Percentiles rank a stretch among this genome's conserved stretches.
Conservation (phyloP, 2,329 filamentous ascomycete species). For the Hymenoscyphus linearis region DNA sequence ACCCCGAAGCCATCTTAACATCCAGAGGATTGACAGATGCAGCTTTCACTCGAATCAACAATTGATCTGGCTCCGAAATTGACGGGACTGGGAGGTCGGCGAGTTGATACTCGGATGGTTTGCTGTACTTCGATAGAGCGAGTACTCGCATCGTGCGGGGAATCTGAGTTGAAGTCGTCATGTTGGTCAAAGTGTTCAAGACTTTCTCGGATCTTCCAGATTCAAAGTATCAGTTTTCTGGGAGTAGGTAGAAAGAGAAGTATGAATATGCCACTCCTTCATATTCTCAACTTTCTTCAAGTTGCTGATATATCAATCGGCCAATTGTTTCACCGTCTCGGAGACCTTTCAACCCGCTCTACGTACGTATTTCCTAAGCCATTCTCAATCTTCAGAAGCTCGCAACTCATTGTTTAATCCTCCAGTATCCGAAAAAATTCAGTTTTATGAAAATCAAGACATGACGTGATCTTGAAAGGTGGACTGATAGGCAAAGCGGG, state of each 20-base stretch:
- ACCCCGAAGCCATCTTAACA: slow-evolving; percentile 35
- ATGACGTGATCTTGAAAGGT: too few species aligned
- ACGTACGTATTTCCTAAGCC: not conserved
- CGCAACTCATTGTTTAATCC: too few species aligned
- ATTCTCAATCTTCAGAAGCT: not conserved
- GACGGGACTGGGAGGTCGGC: slow-evolving; percentile 39
- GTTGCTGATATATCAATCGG: not conserved
- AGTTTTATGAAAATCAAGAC: too few species aligned
- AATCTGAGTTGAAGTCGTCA: slow-evolving; percentile 19
- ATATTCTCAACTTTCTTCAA: not conserved
- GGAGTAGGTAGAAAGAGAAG: not conserved
- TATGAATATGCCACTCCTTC: not conserved
- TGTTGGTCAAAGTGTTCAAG: not conserved
- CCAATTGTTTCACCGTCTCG: not conserved
- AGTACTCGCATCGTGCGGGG: slow-evolving; percentile 26
- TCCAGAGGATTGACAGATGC: slow-evolving; percentile 43
- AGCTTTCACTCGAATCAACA: slow-evolving; percentile 41
- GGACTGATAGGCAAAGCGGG: too few species aligned
- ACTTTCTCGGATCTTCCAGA: not conserved
- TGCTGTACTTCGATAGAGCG: slow-evolving; percentile 21
- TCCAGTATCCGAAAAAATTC: too few species aligned
- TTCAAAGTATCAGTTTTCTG: not conserved
- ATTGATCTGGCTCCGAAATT: slow-evolving; percentile 39
- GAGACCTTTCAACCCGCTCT: not conserved
- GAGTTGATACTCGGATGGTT: slow-evolving; percentile 32